Percentiles rank a stretch among this genome's conserved stretches.
Conservation (phyloP, 768 basidiomycete genomes). For the Mycena crocata region DNA sequence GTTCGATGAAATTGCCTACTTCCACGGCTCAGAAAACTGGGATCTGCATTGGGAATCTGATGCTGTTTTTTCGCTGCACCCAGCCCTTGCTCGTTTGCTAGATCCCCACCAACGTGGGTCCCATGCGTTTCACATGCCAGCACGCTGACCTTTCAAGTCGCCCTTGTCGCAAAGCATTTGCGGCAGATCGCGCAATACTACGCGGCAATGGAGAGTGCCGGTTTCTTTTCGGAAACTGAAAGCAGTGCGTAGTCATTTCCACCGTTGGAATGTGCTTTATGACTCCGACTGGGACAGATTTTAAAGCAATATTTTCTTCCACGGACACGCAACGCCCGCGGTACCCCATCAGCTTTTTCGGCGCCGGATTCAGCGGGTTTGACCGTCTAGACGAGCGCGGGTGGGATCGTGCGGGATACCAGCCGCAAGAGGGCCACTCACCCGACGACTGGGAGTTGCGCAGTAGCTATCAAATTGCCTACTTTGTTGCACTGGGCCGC, state of each 20-base stretch:
- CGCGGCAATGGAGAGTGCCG: slow-evolving; percentile 24
- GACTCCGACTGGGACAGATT: background rate
- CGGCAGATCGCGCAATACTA: slow-evolving; percentile 17
- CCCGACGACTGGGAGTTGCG: slow-evolving; percentile 16
- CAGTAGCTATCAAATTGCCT: slow-evolving; percentile 27
- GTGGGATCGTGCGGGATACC: slow-evolving; percentile 29
- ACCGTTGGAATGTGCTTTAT: background rate
- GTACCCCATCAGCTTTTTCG: slow-evolving; percentile 21
- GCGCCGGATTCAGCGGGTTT: slow-evolving; percentile 32
- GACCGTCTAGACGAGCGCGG: slow-evolving; percentile 28
- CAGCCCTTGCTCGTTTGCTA: background rate
- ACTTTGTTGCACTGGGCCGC: slow-evolving; percentile 27
- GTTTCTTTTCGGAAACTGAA: slow-evolving; percentile 22
- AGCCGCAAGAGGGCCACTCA: slow-evolving; percentile 11
- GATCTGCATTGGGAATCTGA: slow-evolving; percentile 20
- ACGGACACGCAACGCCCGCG: slow-evolving; percentile 3
- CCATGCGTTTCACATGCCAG: background rate
- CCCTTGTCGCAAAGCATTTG: slow-evolving; percentile 10
- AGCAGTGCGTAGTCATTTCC: background rate
- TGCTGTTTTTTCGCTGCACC: slow-evolving; percentile 3
- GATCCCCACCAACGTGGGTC: slow-evolving; percentile 14
- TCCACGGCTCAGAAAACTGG: slow-evolving; percentile 26
- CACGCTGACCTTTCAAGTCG: slow-evolving; percentile 11
- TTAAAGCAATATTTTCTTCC: slow-evolving; percentile 4
- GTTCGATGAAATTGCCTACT: slow-evolving; percentile 25